Evolutionary conservation across 192 early-diverging fungal species (phyloP).

Genomic region (Umbelopsis sp.): DNA sequence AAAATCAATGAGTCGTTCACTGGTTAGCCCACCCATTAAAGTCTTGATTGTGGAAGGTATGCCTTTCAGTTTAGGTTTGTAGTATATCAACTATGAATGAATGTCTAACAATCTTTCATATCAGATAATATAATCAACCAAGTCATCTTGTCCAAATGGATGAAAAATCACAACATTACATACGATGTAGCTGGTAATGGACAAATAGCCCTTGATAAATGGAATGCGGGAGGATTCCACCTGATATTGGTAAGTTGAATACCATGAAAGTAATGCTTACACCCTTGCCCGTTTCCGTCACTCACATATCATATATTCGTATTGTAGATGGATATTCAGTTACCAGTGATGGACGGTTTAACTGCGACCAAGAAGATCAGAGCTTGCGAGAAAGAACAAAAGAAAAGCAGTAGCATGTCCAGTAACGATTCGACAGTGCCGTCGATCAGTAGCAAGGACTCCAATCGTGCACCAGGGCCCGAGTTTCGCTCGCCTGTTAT

Average conservation of each 20-base stretch:
- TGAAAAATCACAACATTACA: conserved; percentile 70
- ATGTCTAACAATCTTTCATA: background rate
- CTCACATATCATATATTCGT: background rate
- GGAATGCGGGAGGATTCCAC: conserved; percentile 67
- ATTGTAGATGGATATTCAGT: conserved; percentile 72
- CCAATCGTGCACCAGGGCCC: conserved; percentile 23
- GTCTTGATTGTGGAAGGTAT: conserved; percentile 81
- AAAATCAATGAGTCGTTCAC: background rate
- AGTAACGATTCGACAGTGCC: background rate
- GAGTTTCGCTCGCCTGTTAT: conserved; percentile 71
- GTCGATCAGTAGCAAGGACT: no score
- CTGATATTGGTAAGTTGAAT: conserved; percentile 56
- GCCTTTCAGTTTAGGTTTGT: background rate
- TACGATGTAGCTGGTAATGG: conserved; percentile 80
- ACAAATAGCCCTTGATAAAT: conserved; percentile 80
- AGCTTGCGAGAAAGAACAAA: conserved; percentile 44
- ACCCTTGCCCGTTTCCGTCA: background rate
- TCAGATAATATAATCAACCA: conserved; percentile 78
- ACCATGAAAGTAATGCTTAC: background rate
- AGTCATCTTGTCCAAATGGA: conserved; percentile 70
- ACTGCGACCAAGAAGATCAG: conserved; percentile 68
- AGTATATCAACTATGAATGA: background rate
- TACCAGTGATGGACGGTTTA: conserved; percentile 75
- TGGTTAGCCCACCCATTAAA: conserved; percentile 65
- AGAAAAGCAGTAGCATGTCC: background rate